These are phyloP conservation scores for Hymenoscyphus fraxineus DNA, from an alignment of 2,329 filamentous ascomycete species.

Conservation along the genomic window DNA sequence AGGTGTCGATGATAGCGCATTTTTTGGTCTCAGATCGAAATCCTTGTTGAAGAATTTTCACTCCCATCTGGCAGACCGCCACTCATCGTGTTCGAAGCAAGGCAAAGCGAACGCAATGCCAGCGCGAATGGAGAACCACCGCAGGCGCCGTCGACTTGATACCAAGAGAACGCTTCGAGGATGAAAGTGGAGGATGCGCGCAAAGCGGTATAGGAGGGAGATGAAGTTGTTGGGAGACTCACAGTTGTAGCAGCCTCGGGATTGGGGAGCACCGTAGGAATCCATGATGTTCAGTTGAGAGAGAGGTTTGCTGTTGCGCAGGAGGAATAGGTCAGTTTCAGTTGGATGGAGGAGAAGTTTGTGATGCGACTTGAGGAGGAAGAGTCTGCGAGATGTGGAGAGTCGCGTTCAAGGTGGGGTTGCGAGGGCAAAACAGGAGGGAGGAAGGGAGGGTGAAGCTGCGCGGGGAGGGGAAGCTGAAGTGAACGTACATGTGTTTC, in stretches of 20 bases:
- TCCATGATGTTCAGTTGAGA: conserved; percentile 30
- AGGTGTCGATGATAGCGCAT: background rate
- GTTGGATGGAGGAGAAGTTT: conserved; percentile 1
- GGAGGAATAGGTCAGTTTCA: conserved; percentile 13
- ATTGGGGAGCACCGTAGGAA: conserved; percentile 31
- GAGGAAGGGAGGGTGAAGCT: background rate
- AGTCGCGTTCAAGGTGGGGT: conserved; percentile 9
- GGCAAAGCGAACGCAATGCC: background rate
- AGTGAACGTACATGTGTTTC: background rate
- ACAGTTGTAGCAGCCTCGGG: conserved; percentile 50
- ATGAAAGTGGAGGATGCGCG: background rate
- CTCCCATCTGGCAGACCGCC: conserved; percentile 14
- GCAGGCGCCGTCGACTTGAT: background rate
- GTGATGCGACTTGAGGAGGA: background rate
- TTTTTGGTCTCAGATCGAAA: background rate
- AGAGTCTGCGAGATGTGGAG: background rate
- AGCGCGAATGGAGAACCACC: background rate
- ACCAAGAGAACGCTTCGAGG: background rate
- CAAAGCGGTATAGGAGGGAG: conserved; percentile 19
- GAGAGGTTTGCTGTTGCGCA: conserved; percentile 18
- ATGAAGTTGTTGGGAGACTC: conserved; percentile 34
- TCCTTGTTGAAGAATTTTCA: conserved; percentile 7
- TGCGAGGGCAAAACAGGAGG: background rate
- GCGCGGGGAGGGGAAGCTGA: background rate
- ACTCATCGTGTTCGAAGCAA: conserved; percentile 12